Evolutionary conservation across 257 asterid genomes (phyloP), one percentile per base, ranked within the genome.

Genomic region (Jasminum sambac): DNA sequence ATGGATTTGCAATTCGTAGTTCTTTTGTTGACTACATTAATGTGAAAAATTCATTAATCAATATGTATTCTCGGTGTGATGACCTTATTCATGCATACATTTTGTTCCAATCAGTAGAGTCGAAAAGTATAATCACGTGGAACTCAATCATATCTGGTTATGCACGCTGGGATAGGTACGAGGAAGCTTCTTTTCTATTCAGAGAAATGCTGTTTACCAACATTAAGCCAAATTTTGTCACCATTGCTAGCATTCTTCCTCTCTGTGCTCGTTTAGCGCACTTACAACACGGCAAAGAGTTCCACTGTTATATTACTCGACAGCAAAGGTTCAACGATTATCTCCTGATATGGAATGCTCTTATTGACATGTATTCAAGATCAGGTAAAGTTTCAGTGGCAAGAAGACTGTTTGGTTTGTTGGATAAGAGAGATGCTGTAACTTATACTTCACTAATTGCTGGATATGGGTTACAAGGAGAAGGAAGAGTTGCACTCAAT

Each of bases 391-490:
- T 90, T 72, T 72, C 70, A n/a, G 39, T 74, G n/a, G 96, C 97
- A 34, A 85, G 82, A 81, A 87, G 64, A 62, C 68, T 93, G 68
- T 93, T 93, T 80, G 82, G 82, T 83, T 75, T 70, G 62, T 81
- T 88, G 80, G 84, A 84, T 34, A 82, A 65, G 70, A 84, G 79
- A 84, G 96, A 93, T 83, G 84, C 76, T 36, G 91, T 89, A 69
- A 85, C 97, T 12, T 93, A 93, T 77, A 93, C 98, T 82, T 93
- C 95, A 7, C 62, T 93, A 43, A 90, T 93, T 76, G 82, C 85
- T 76, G 98, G 97, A 64, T 86, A 89, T 70, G 97, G 98, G 55
- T 66, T 82, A 50, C 90, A 84, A 59, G 98, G 97, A 67, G 77
- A 88, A n/a, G 97, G 95, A 30, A 77, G 72, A 70, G 78, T 70